Conservation (phyloP, 352 stramenopile genomes). For the Phytophthora litchii region DNA sequence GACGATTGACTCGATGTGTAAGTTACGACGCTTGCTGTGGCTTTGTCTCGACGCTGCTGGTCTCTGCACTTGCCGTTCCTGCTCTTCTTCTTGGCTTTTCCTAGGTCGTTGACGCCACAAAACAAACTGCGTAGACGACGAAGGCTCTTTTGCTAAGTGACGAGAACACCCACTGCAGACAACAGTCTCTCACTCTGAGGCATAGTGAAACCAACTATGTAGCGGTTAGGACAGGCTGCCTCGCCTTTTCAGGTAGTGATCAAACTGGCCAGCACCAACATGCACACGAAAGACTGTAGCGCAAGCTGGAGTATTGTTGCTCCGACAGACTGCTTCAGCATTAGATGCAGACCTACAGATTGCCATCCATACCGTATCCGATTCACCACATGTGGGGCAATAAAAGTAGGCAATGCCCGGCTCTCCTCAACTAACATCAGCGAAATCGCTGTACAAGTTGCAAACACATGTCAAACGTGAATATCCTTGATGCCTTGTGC, state of each 20-base stretch:
- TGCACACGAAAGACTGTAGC: neutral
- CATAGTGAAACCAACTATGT: slow-evolving; percentile 24
- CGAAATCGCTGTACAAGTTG: slow-evolving; percentile 4
- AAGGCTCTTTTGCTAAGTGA: slow-evolving; percentile 26
- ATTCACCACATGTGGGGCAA: slow-evolving; percentile 18
- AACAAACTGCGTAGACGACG: neutral
- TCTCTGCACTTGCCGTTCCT: slow-evolving; percentile 42
- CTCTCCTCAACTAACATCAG: slow-evolving; percentile 10
- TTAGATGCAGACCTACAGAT: slow-evolving; percentile 1
- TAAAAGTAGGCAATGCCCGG: slow-evolving; percentile 14
- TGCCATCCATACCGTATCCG: slow-evolving; percentile 29
- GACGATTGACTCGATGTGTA: slow-evolving; percentile 1
- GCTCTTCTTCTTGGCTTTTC: slow-evolving; percentile 38
- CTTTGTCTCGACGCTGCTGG: slow-evolving; percentile 18
- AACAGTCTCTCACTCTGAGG: slow-evolving; percentile 1
- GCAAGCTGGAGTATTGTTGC: slow-evolving; percentile 12
- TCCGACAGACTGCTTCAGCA: slow-evolving; percentile 10
- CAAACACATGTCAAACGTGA: slow-evolving; percentile 8
- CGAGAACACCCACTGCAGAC: neutral
- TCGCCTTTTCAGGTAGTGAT: slow-evolving; percentile 23
- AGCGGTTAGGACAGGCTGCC: slow-evolving; percentile 13
- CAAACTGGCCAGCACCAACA: slow-evolving; percentile 15
- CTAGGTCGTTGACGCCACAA: slow-evolving; percentile 10
- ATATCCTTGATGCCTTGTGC: no score
- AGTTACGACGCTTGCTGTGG: slow-evolving; percentile 18